Percentiles rank a stretch among this genome's conserved stretches.
Evolutionary conservation across 2,329 filamentous ascomycete species (phyloP).

Genomic region (Coniella lustricola): DNA sequence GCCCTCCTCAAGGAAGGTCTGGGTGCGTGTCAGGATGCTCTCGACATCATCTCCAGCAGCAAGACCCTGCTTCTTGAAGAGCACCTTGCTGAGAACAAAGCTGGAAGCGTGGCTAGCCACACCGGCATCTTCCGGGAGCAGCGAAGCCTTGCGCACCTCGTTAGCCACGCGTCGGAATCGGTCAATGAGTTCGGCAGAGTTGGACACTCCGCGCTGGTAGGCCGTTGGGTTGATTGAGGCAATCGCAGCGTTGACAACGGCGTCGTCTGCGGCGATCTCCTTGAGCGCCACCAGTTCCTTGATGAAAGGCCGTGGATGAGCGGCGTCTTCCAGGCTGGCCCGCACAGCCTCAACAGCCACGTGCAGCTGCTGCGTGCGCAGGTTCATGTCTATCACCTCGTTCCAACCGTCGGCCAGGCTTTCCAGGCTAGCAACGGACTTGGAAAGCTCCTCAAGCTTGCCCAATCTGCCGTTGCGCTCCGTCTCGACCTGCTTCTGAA

Average conservation of each 20-base stretch:
- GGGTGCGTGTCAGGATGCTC: constrained; percentile 82
- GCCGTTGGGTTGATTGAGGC: constrained; percentile 91
- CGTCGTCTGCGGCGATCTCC: constrained; percentile 77
- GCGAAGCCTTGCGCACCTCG: constrained; percentile 89
- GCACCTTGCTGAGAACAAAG: constrained; percentile 81
- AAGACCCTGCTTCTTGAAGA: constrained; percentile 90
- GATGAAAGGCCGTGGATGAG: constrained; percentile 76
- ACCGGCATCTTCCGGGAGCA: constrained; percentile 88
- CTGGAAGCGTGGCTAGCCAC: constrained; percentile 91
- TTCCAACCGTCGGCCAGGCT: constrained; percentile 85
- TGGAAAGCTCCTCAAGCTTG: constrained; percentile 73
- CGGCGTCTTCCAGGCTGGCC: constrained; percentile 68
- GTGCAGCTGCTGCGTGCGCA: constrained; percentile 92
- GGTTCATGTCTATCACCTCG: constrained; percentile 78
- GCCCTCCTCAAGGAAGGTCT: constrained; percentile 86
- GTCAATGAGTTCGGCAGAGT: constrained; percentile 80
- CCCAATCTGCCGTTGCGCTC: constrained; percentile 83
- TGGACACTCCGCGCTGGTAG: constrained; percentile 87
- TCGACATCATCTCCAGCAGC: constrained; percentile 85
- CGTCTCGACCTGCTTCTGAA: constrained; percentile 75
- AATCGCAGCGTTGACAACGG: constrained; percentile 87
- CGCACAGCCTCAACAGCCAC: constrained; percentile 92
- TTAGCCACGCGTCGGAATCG: constrained; percentile 87
- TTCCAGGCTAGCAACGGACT: constrained; percentile 76
- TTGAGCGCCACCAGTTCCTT: constrained; percentile 90